These are phyloP conservation scores for Aspergillus sp. DNA, from an alignment of 2,329 filamentous ascomycete genomes.

Conservation along the genomic window DNA sequence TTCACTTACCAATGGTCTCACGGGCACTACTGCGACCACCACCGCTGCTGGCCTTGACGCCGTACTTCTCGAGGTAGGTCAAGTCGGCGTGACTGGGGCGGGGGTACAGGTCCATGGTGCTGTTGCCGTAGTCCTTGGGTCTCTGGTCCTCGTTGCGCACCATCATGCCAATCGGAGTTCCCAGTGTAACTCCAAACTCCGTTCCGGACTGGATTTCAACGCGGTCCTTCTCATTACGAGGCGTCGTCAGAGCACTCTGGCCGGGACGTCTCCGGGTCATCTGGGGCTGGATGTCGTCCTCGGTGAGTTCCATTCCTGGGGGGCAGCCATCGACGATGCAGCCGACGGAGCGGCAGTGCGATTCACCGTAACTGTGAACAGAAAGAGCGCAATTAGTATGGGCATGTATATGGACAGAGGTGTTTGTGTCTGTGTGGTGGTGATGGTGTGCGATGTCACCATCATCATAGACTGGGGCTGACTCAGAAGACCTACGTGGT, in stretches of 20 bases:
- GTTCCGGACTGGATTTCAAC: conserved; percentile 92
- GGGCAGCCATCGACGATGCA: conserved; percentile 94
- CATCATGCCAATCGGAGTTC: conserved; percentile 84
- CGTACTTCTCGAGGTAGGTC: conserved; percentile 97
- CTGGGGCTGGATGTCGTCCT: conserved; percentile 89
- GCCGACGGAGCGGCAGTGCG: conserved; percentile 88
- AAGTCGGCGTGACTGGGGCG: conserved; percentile 92
- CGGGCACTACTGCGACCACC: conserved; percentile 89
- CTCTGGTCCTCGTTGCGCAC: conserved; percentile 92
- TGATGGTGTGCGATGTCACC: background rate
- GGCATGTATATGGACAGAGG: background rate
- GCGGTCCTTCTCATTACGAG: conserved; percentile 86
- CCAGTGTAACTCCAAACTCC: conserved; percentile 85
- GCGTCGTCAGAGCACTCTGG: conserved; percentile 86
- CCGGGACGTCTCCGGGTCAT: conserved; percentile 88
- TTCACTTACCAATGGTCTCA: conserved; percentile 78
- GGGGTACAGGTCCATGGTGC: conserved; percentile 89
- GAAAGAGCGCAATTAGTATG: background rate
- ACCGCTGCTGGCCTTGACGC: conserved; percentile 85
- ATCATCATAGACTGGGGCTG: background rate
- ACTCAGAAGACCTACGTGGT: conserved; percentile 65
- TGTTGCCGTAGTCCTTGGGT: conserved; percentile 85
- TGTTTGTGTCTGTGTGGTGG: background rate
- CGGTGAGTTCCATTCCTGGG: conserved; percentile 80
- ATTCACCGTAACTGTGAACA: conserved; percentile 68